Base-by-base conservation (phyloP, 352 stramenopile genomes). In the Globisporangium spinosum region DNA sequence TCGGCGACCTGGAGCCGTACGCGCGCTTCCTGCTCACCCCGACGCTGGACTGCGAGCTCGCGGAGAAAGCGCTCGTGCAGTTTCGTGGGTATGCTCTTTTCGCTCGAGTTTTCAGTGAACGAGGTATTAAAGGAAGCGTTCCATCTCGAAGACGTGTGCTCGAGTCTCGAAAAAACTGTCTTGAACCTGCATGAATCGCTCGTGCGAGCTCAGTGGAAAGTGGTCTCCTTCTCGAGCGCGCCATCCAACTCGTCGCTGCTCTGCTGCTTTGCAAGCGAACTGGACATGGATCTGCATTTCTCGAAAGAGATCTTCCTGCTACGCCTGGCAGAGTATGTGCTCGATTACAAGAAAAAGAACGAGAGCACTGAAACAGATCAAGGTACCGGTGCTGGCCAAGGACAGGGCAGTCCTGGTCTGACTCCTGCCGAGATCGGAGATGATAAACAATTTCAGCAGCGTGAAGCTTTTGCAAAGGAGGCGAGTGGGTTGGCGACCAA, bases 1-100 rank as follows among this genome's bases (percentile, higher is more conserved):
- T 82, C 2, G 79, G 83, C 2, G 77, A 89, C 12, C 77, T 85
- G 32, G 74, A 79, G 17, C 63, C 74, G 0, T 92, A 90, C 38
- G 78, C 71, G 8, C 75, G 76, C 1, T 79, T 78, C 43, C 62
- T 92, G 7, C 69, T 87, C 40, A 77, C 78, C 3, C 65, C 80
- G 6, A 83, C 78, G 13, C 68, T 90, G 0, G 70, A 92, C 23
- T 71, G 81, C 29, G 79, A 87, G 4, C 58, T 62, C 5, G 79
- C 74, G 32, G 82, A 92, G 56, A 64, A 70, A 10, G 64, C 67
- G 1, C 64, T 90, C 0, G 76, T 90, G 0, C 80, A 89, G 66
- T 29, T 92, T 89, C 32, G 83, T 85, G 0, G 82, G 82, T 4
- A 66, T 90, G 43, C 64, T 92, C 1, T 90, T 80, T 47, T 87